Evolutionary conservation across 441 rosid genomes (phyloP).

Genomic region (Geranium incanum): DNA sequence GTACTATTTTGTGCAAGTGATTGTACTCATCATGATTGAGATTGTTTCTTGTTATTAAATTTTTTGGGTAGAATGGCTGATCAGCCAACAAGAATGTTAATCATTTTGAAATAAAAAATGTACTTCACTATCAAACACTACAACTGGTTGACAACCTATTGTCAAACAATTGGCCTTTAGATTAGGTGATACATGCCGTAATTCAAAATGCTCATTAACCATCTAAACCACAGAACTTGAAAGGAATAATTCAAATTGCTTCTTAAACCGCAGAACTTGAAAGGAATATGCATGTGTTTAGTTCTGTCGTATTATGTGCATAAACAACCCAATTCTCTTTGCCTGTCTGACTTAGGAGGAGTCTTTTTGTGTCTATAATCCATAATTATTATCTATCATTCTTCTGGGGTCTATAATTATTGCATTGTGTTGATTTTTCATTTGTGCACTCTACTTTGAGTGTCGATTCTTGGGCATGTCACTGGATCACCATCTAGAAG

Average conservation of each 20-base stretch:
- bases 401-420: neutral
- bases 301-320: neutral
- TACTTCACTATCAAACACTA: neutral
- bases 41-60: neutral
- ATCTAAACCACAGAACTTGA: neutral
- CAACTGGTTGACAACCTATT: neutral
- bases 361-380: neutral
- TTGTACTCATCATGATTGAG: neutral
- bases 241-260: no score
- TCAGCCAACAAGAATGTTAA: neutral
- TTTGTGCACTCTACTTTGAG: slow-evolving; percentile 6
- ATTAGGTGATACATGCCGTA: neutral
- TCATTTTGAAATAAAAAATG: neutral
- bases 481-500: neutral
- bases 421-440: neutral
- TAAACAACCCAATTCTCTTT: neutral
- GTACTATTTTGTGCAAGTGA: neutral
- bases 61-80: neutral
- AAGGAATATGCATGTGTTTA: neutral
- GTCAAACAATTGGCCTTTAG: neutral
- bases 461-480: neutral
- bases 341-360: neutral
- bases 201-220: neutral
- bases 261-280: no score
- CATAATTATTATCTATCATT: neutral